phyloP scores from a whole-genome alignment of 257 asterid genomes.

The Solanum virginianum region DNA sequence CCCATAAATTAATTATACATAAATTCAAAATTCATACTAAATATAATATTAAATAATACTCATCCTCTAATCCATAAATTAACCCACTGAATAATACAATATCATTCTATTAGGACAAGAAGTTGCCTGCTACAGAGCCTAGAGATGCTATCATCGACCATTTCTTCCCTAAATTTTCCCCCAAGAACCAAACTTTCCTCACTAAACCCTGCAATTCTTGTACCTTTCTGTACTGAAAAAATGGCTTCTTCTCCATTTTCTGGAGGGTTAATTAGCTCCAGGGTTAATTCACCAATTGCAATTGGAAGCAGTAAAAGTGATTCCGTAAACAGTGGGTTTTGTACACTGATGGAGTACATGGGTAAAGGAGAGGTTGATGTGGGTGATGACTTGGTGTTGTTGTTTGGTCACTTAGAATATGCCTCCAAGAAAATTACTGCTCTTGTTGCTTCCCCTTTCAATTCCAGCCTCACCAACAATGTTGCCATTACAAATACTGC shows the following conservation, averaged over 20 bases:
- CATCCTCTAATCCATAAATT: no score
- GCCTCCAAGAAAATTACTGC: constrained; percentile 85
- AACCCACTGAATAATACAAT: no score
- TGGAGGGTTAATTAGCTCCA: constrained; percentile 27
- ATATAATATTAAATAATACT: no score
- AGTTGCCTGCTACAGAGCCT: background rate
- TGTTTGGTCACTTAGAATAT: constrained; percentile 57
- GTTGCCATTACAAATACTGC: constrained; percentile 7
- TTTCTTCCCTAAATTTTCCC: constrained; percentile 13
- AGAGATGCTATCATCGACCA: constrained; percentile 39
- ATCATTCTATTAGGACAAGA: background rate
- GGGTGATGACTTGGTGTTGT: constrained; percentile 60
- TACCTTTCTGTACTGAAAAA: constrained; percentile 6
- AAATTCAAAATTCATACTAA: no score
- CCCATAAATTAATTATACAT: no score
- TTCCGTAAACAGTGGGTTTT: constrained; percentile 21
- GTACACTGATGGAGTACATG: constrained; percentile 60
- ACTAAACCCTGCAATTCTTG: constrained; percentile 10
- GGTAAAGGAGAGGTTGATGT: constrained; percentile 47
- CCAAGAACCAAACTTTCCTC: constrained; percentile 18
- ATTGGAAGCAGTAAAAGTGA: background rate
- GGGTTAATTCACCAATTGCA: constrained; percentile 18
- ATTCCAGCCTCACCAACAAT: constrained; percentile 34
- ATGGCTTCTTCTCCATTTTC: constrained; percentile 28
- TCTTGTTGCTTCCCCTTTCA: constrained; percentile 89